Evolutionary conservation across 2,329 filamentous ascomycete species (phyloP).

Genomic region (Lecanoromycetidae sp.): DNA sequence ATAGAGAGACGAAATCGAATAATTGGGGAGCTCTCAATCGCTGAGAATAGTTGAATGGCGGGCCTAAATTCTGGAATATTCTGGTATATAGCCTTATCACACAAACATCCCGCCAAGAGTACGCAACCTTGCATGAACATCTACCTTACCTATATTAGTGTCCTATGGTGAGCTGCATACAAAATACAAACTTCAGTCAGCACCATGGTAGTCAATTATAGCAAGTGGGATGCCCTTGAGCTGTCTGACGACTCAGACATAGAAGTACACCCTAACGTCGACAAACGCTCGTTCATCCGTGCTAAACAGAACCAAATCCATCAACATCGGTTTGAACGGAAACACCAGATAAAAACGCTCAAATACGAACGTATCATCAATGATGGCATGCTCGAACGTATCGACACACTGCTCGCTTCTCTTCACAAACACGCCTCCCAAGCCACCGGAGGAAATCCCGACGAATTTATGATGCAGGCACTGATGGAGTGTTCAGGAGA

Average conservation of each 20-base stretch:
- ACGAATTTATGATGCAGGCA: slow-evolving; percentile 76
- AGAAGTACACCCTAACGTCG: slow-evolving; percentile 96
- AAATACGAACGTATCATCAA: slow-evolving; percentile 88
- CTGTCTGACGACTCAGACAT: slow-evolving; percentile 96
- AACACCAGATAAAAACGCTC: slow-evolving; percentile 76
- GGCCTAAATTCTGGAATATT: no score
- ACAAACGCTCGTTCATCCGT: slow-evolving; percentile 95
- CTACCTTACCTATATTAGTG: no score
- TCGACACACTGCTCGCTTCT: slow-evolving; percentile 62
- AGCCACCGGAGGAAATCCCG: slow-evolving; percentile 51
- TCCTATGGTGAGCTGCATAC: no score
- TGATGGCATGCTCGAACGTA: slow-evolving; percentile 74
- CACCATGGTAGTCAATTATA: slow-evolving; percentile 49
- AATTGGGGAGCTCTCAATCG: no score
- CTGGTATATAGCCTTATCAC: no score
- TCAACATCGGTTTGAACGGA: slow-evolving; percentile 72
- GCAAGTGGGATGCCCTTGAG: slow-evolving; percentile 69
- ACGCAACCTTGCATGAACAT: no score
- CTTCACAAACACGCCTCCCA: slow-evolving; percentile 62
- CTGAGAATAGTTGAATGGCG: no score
- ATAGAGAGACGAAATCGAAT: no score
- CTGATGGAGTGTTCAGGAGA: slow-evolving; percentile 70
- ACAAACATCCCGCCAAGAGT: no score
- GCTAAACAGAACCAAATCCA: slow-evolving; percentile 98
- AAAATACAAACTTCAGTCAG: background rate